Evolutionary conservation across 2,329 filamentous ascomycete species (phyloP).

Genomic region (Elsinoe arachidis): DNA sequence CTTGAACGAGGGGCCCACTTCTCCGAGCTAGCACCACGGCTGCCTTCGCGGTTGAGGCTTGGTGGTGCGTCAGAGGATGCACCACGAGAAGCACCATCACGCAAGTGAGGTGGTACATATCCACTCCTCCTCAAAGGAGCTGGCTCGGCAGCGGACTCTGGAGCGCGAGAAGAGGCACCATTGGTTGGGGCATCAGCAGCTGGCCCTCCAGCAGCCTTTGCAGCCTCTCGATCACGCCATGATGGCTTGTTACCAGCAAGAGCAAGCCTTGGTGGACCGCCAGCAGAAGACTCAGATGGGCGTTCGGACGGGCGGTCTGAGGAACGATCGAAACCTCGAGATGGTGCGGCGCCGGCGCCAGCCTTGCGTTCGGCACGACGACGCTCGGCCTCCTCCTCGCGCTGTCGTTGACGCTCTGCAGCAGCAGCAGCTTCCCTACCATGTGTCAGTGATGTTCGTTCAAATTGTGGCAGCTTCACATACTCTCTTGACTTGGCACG

Average conservation of each 20-base stretch:
- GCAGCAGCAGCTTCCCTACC: constrained; percentile 53
- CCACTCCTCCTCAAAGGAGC: constrained; percentile 32
- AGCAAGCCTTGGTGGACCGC: constrained; percentile 52
- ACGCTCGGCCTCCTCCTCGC: constrained; percentile 82
- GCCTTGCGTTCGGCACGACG: constrained; percentile 55
- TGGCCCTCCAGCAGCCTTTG: constrained; percentile 30
- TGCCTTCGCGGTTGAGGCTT: constrained; percentile 21
- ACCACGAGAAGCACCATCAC: constrained; percentile 25
- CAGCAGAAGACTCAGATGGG: constrained; percentile 34
- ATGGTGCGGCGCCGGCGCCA: constrained; percentile 33
- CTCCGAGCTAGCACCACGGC: constrained; percentile 15
- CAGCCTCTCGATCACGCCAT: constrained; percentile 66
- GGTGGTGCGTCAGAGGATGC: constrained; percentile 23
- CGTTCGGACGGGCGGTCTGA: constrained; percentile 38
- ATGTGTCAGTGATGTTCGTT: constrained; percentile 26
- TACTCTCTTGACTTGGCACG: constrained; percentile 52
- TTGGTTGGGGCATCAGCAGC: constrained; percentile 22
- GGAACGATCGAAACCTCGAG: constrained; percentile 32
- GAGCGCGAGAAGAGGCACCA: constrained; percentile 26
- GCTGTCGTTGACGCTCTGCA: constrained; percentile 60
- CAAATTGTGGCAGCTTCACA: constrained; percentile 23
- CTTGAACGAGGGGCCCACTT: constrained; percentile 16
- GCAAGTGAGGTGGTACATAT: constrained; percentile 40
- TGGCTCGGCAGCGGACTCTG: constrained; percentile 27
- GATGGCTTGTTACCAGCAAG: constrained; percentile 55